Percentiles rank a stretch among this genome's conserved stretches.
These are phyloP conservation scores for Arthrobotrys sphaeroides DNA, from an alignment of 2,329 filamentous ascomycete genomes.

Conservation along the genomic window DNA sequence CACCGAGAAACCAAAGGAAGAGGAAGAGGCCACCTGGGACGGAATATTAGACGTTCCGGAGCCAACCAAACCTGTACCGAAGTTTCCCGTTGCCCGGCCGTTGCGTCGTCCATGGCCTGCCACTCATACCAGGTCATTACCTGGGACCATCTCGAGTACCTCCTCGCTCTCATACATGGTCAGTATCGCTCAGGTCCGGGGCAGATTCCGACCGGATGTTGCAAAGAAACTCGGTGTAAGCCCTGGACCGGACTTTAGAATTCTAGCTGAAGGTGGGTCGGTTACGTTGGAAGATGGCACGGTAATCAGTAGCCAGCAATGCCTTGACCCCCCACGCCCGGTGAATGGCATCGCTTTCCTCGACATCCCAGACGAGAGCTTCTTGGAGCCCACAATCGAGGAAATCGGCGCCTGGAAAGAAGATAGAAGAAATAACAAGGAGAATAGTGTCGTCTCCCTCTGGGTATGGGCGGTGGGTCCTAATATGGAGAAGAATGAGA, in stretches of 20 bases:
- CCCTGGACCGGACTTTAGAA: conserved; percentile 68
- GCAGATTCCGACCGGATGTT: conserved; percentile 76
- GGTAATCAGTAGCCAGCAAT: conserved; percentile 84
- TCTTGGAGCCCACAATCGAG: conserved; percentile 67
- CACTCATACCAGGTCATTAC: conserved; percentile 71
- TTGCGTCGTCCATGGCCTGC: conserved; percentile 76
- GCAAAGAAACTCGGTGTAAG: conserved; percentile 74
- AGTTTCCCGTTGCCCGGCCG: conserved; percentile 36
- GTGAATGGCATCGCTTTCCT: conserved; percentile 81
- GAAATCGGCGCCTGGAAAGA: conserved; percentile 76
- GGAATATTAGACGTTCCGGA: background rate
- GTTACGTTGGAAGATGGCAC: conserved; percentile 73
- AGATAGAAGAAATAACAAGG: conserved; percentile 71
- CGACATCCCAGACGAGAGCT: conserved; percentile 76
- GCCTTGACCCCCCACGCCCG: conserved; percentile 73
- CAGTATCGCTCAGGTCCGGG: conserved; percentile 77
- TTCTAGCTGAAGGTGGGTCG: conserved; percentile 71
- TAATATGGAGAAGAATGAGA: conserved; percentile 71
- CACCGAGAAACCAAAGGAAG: background rate
- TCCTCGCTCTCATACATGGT: conserved; percentile 87
- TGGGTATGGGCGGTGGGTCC: conserved; percentile 81
- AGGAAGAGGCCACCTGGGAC: conserved; percentile 25
- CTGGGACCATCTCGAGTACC: conserved; percentile 72
- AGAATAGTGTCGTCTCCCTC: conserved; percentile 71
- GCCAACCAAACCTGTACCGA: conserved; percentile 11